phyloP scores from a whole-genome alignment of 2,329 filamentous ascomycete genomes.

The Botrytis medusae region DNA sequence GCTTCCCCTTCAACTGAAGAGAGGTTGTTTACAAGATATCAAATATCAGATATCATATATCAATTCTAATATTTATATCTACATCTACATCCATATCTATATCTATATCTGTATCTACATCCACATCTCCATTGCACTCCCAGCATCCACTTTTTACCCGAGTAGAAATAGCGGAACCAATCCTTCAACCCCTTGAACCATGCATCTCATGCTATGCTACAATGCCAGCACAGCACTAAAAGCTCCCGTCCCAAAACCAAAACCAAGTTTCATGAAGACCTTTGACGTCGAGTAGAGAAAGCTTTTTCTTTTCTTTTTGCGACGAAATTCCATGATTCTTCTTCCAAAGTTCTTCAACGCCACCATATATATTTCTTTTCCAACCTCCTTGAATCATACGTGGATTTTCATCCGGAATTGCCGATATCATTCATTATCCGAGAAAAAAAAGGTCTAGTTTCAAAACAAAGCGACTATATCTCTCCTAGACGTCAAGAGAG shows the following conservation, averaged over 20 bases:
- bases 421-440: not conserved
- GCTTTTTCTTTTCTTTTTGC: not conserved
- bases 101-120: not conserved
- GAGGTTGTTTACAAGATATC: not conserved
- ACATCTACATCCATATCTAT: not conserved
- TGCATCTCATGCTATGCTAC: constrained; percentile 9
- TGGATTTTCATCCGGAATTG: not conserved
- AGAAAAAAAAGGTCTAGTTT: not conserved
- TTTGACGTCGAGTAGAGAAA: not conserved
- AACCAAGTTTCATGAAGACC: not conserved
- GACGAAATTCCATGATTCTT: not conserved
- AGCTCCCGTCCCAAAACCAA: not conserved
- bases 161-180: not conserved
- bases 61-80: not conserved
- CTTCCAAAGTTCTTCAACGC: not conserved
- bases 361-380: not conserved
- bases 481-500: not conserved
- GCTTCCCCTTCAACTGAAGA: not conserved
- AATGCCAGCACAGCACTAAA: constrained; percentile 13
- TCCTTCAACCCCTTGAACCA: constrained; percentile 1
- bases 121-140: not conserved
- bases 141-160: not conserved
- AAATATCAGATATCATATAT: not conserved
- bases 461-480: not conserved
- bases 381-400: not conserved